Conservation (phyloP, 2,329 filamentous ascomycete genomes). For the Scedosporium minutisporum region DNA sequence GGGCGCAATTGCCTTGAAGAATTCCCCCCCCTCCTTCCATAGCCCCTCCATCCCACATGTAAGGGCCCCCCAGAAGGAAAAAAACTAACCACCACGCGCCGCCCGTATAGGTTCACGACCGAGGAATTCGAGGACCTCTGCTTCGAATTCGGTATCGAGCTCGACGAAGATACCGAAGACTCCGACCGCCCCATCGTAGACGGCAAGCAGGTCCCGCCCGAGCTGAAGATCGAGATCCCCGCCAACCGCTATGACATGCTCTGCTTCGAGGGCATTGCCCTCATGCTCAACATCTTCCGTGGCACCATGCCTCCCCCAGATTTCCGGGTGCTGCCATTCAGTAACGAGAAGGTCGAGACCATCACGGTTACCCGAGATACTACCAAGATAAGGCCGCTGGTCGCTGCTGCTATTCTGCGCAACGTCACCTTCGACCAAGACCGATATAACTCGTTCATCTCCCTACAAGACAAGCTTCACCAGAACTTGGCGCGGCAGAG, state of each 20-base stretch:
- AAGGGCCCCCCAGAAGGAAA: not conserved
- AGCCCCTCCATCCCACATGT: slow-evolving; percentile 14
- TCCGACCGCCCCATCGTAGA: slow-evolving; percentile 60
- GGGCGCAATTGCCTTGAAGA: slow-evolving; percentile 7
- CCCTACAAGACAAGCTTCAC: slow-evolving; percentile 94
- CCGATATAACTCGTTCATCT: slow-evolving; percentile 94
- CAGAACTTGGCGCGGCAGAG: slow-evolving; percentile 88
- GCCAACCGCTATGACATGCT: slow-evolving; percentile 93
- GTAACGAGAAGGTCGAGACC: slow-evolving; percentile 63
- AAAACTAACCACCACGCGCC: slow-evolving; percentile 5
- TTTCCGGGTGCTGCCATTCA: slow-evolving; percentile 65
- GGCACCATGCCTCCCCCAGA: slow-evolving; percentile 67
- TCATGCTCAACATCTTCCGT: slow-evolving; percentile 93
- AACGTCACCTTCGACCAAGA: slow-evolving; percentile 87
- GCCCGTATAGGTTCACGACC: slow-evolving; percentile 61
- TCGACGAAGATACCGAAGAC: slow-evolving; percentile 87
- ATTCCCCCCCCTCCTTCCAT: slow-evolving; percentile 6
- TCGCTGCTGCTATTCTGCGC: slow-evolving; percentile 80
- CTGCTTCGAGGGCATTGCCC: slow-evolving; percentile 91
- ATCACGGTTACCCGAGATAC: slow-evolving; percentile 74
- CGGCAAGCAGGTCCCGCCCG: slow-evolving; percentile 75
- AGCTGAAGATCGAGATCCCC: slow-evolving; percentile 96
- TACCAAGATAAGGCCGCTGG: slow-evolving; percentile 70
- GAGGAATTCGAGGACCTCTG: slow-evolving; percentile 95
- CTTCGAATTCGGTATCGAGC: slow-evolving; percentile 96